Evolutionary conservation across 2,329 filamentous ascomycete species (phyloP).

Genomic region (Alternaria brassicicola): DNA sequence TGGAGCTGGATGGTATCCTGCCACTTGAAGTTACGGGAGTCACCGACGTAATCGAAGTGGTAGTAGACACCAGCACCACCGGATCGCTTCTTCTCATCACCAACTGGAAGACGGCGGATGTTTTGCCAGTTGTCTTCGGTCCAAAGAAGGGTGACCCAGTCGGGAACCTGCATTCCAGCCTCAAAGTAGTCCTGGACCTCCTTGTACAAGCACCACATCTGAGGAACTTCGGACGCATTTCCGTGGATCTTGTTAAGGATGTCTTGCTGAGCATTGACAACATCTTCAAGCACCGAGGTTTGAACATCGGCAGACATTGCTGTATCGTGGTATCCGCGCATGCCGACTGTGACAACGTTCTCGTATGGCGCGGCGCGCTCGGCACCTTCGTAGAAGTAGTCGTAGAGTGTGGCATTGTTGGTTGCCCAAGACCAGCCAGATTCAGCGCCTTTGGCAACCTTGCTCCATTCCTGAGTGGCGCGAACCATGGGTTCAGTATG

Average conservation of each 20-base stretch:
- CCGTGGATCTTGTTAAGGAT: conserved; percentile 64
- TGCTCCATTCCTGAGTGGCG: conserved; percentile 59
- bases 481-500: conserved; percentile 76
- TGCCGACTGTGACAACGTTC: conserved; percentile 68
- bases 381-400: conserved; percentile 72
- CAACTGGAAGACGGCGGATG: conserved; percentile 65
- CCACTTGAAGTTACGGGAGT: conserved; percentile 62
- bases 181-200: conserved; percentile 74
- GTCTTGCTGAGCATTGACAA: conserved; percentile 65
- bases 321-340: conserved; percentile 73
- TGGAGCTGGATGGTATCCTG: conserved; percentile 70
- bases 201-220: conserved; percentile 77
- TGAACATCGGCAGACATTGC: conserved; percentile 64
- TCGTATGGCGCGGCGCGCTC: conserved; percentile 69
- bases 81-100: conserved; percentile 63
- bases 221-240: conserved; percentile 62
- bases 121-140: conserved; percentile 74
- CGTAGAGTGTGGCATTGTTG: conserved; percentile 70
- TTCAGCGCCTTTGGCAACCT: conserved; percentile 56
- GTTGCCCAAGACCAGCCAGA: conserved; percentile 70
- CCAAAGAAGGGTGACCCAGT: conserved; percentile 72
- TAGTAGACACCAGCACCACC: conserved; percentile 72
- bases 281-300: conserved; percentile 63
- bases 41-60: conserved; percentile 68
- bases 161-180: conserved; percentile 65